Evolutionary conservation across 495 filamentous ascomycete species (phyloP), one percentile per base, ranked within the genome.

Genomic region (Aspergillus saccharolyticus): DNA sequence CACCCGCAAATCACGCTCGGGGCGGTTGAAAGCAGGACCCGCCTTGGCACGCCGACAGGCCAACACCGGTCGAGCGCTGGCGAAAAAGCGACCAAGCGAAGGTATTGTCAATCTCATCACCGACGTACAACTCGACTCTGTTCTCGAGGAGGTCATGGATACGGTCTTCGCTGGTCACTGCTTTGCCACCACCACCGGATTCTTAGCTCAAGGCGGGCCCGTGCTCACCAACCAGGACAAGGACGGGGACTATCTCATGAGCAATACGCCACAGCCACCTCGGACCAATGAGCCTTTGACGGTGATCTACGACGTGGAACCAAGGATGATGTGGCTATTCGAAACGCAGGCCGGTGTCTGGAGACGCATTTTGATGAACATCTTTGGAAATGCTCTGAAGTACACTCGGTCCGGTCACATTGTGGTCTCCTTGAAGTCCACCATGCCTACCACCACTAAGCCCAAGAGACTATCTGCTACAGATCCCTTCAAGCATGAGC

Each of bases 91-190:
- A 22, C 33, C 45, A 2, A 39, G 16, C 2, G 20, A 52, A 9
- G 50, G 44, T 0, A 42, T 50, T 16, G 55, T 55, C 20, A 45
- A 22, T 42, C 52, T 54, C 63, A 53, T 52, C 6, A 20, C 42
- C 53, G 16, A 66, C 45, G 63, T 74, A 4, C 28, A 79, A 42
- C 66, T 87, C 28, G 79, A 79, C 46, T 52, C 70, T 0, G 70
- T 86, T 0, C 57, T 82, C 0, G 84, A 86, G 60, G 84, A 87
- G 54, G 83, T 85, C 4, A 66, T 79, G 5, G 84, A 86, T 18
- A 78, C 75, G 42, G 80, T 85, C 8, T 82, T 83, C 56, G 78
- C 81, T 0, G 84, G 84, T 8, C 62, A 69, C 22, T 63, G 66
- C 50, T 74, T 74, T 43, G 68, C 21, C 24, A 39, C 28, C 12